phyloP scores from a whole-genome alignment of 805 yeast species.

The Ogataea chonburiensis region DNA sequence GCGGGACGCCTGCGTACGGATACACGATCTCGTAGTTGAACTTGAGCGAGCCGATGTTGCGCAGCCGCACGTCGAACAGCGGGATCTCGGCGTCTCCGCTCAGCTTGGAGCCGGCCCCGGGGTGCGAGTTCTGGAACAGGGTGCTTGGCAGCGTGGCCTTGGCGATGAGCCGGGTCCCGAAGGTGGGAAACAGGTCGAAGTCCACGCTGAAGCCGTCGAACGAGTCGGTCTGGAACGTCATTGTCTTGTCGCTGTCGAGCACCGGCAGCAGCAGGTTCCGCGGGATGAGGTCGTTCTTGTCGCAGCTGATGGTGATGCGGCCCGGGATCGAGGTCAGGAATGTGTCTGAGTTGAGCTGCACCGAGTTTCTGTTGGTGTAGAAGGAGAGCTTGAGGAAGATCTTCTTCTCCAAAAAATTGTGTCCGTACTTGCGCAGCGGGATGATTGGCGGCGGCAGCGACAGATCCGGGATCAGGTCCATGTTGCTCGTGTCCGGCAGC shows the following conservation, averaged over 20 bases:
- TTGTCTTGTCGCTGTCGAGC: conserved; percentile 58
- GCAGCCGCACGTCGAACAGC: conserved; percentile 74
- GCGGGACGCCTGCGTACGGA: conserved; percentile 81
- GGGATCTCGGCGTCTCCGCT: conserved; percentile 56
- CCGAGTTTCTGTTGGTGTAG: conserved; percentile 46
- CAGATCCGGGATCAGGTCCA: conserved; percentile 84
- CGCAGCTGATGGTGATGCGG: conserved; percentile 78
- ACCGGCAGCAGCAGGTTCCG: conserved; percentile 80
- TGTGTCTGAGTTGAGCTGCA: conserved; percentile 45
- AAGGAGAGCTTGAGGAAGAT: conserved; percentile 78
- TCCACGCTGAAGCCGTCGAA: conserved; percentile 74
- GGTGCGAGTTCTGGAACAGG: conserved; percentile 38
- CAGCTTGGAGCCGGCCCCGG: conserved; percentile 40
- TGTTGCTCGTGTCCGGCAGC: conserved; percentile 33
- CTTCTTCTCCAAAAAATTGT: conserved; percentile 88
- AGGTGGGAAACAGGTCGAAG: conserved; percentile 89
- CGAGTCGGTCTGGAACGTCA: conserved; percentile 80
- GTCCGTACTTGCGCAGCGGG: conserved; percentile 92
- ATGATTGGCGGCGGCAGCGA: conserved; percentile 94
- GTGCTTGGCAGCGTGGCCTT: conserved; percentile 77
- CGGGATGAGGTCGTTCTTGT: conserved; percentile 79
- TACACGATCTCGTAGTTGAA: conserved; percentile 80
- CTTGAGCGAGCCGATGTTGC: conserved; percentile 75
- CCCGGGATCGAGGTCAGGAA: conserved; percentile 59
- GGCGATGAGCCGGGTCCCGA: conserved; percentile 89